Evolutionary conservation across 768 basidiomycete genomes (phyloP).

Genomic region (Cyclocybe aegerita): DNA sequence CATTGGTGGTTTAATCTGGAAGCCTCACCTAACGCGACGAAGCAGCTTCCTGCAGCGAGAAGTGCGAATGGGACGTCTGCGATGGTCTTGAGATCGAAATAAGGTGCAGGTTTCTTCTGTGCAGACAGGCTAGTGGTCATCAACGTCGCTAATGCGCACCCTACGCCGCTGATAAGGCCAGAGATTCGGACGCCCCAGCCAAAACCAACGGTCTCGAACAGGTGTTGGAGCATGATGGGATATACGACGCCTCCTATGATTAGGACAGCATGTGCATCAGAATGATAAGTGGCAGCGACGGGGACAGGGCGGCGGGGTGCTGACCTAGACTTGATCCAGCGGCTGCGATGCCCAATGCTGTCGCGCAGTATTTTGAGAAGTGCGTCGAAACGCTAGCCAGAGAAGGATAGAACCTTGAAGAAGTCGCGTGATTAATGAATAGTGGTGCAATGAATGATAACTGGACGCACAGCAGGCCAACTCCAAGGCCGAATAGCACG

Average conservation of each 20-base stretch:
- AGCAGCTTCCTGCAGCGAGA: constrained; percentile 51
- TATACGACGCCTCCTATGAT: constrained; percentile 65
- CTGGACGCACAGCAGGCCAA: constrained; percentile 57
- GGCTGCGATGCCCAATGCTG: constrained; percentile 68
- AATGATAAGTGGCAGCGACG: neutral
- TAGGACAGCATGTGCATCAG: neutral
- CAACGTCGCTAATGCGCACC: constrained; percentile 45
- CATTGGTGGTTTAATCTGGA: neutral
- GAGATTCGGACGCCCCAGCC: constrained; percentile 62
- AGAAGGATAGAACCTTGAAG: constrained; percentile 66
- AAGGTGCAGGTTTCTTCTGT: constrained; percentile 25
- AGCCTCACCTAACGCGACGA: constrained; percentile 59
- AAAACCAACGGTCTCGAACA: constrained; percentile 58
- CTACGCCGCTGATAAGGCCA: constrained; percentile 46
- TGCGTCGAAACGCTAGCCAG: constrained; percentile 66
- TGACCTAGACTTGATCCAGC: constrained; percentile 69
- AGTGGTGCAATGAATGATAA: constrained; percentile 1
- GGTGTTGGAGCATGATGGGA: constrained; percentile 59
- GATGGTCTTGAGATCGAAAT: constrained; percentile 34
- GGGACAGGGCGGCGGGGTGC: constrained; percentile 6
- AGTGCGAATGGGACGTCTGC: constrained; percentile 53
- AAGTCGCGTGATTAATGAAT: constrained; percentile 8
- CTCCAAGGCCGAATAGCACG: constrained; percentile 62
- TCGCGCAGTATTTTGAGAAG: constrained; percentile 64
- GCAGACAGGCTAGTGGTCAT: constrained; percentile 40